Evolutionary conservation across 164 flowering plant species (phyloP).

Genomic region (Sedum album): DNA sequence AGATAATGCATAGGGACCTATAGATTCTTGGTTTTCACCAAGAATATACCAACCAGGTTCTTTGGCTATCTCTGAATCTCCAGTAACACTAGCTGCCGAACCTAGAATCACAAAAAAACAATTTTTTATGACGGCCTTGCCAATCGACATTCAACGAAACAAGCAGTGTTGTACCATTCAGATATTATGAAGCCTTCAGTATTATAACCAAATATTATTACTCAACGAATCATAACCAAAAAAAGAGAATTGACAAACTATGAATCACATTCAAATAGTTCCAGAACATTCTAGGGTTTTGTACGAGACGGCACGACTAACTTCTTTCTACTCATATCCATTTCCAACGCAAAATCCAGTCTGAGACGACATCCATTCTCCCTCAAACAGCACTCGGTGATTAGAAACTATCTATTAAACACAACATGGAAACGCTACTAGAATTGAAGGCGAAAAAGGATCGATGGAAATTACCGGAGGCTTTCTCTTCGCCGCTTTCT

Average conservation of each 20-base stretch:
- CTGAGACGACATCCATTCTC: neutral
- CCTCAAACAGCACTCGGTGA: neutral
- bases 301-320: neutral
- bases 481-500: neutral
- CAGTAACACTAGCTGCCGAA: conserved; percentile 3
- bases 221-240: neutral
- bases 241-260: neutral
- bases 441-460: neutral
- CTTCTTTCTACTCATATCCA: neutral
- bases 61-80: conserved; percentile 11
- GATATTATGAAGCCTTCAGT: neutral
- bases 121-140: neutral
- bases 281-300: conserved; percentile 1
- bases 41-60: conserved; percentile 88
- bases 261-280: neutral
- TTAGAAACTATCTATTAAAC: neutral
- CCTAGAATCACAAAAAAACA: conserved; percentile 10
- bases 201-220: neutral
- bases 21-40: conserved; percentile 55
- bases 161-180: neutral
- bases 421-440: neutral
- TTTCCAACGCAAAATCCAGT: neutral
- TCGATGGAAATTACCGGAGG: neutral
- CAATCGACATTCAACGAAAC: neutral
- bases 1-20: conserved; percentile 74